Evolutionary conservation across 495 filamentous ascomycete species (phyloP), one percentile per base, ranked within the genome.

Genomic region (Xylaria scruposa): DNA sequence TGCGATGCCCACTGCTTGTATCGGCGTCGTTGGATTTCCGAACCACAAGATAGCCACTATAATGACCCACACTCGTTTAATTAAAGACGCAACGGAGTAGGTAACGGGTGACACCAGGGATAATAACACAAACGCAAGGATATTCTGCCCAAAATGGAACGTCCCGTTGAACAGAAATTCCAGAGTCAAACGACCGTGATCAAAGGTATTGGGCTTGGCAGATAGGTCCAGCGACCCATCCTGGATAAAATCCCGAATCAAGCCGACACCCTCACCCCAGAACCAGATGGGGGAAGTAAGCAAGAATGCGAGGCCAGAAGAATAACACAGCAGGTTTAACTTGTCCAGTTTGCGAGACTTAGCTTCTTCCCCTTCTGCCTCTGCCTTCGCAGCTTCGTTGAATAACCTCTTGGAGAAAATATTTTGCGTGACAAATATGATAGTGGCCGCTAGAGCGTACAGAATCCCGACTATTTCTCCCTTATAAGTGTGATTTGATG

Each of bases 351-450:
- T 98, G 56, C 89, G 88, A 54, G 80, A 85, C 70, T 86, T 88
- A 24, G 79, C 81, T 38, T 79, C 79, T 40, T 85, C 79, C 2
- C 89, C 87, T 24, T 97, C 91, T 19, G 90, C 88, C 80, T 97
- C 94, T 2, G 91, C 90, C 24, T 88, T 87, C 10, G 94, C 91
- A 31, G 92, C 94, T 80, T 97, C 94, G 79, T 97, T 98, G 87
- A 99, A 99, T n/a, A 99, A 88, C 68, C 93, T 93, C 80, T 99
- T 99, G 19, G 95, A 98, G 75, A 97, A 97, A 68, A 99, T 99
- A 78, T 99, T 99, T 78, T 99, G 96, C 0, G 94, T 97, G 19
- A 99, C 96, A 78, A 99, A 99, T 72, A 99, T 93, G 44, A 98
- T 82, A 46, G 97, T 93, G 36, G 92, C 94, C 21, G 92, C 83